Conservation (phyloP, 371 early-diverging fungal species). For the Mucor circinelloides region DNA sequence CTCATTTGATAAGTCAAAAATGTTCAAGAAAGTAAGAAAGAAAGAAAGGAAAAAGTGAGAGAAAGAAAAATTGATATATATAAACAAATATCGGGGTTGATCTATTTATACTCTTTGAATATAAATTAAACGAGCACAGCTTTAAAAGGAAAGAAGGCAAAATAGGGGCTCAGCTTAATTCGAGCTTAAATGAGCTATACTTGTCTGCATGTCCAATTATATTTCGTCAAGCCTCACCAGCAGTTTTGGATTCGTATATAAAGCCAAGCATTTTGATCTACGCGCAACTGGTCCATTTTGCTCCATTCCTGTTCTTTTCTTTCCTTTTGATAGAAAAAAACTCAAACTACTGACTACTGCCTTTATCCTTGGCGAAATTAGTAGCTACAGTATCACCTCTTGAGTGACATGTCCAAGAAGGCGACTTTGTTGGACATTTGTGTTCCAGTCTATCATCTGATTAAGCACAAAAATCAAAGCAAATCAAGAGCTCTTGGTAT, state of each 20-base stretch:
- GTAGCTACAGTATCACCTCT: too few relatives aligned
- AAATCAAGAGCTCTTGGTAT: too few relatives aligned
- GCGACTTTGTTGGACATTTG: too few relatives aligned
- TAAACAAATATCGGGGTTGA: not conserved
- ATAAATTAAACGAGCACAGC: not conserved
- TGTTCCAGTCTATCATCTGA: too few relatives aligned
- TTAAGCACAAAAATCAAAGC: too few relatives aligned
- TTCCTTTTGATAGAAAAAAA: not conserved
- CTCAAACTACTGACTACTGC: not conserved
- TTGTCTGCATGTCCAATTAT: not conserved
- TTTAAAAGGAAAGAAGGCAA: not conserved
- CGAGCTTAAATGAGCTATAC: not conserved
- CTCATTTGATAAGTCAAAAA: constrained; percentile 33
- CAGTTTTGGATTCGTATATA: not conserved
- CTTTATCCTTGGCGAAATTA: too few relatives aligned
- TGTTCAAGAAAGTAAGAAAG: constrained; percentile 1
- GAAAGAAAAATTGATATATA: not conserved
- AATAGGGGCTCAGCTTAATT: not conserved
- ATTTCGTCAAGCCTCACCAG: not conserved
- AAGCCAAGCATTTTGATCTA: not conserved
- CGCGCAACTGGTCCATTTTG: not conserved
- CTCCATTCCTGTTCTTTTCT: not conserved
- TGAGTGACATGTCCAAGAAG: too few relatives aligned
- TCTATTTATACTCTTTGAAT: not conserved
- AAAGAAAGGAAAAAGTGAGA: constrained; percentile 1